Evolutionary conservation across 768 basidiomycete species (phyloP), one percentile per base, ranked within the genome.

Genomic region (Lyophyllum atratum): DNA sequence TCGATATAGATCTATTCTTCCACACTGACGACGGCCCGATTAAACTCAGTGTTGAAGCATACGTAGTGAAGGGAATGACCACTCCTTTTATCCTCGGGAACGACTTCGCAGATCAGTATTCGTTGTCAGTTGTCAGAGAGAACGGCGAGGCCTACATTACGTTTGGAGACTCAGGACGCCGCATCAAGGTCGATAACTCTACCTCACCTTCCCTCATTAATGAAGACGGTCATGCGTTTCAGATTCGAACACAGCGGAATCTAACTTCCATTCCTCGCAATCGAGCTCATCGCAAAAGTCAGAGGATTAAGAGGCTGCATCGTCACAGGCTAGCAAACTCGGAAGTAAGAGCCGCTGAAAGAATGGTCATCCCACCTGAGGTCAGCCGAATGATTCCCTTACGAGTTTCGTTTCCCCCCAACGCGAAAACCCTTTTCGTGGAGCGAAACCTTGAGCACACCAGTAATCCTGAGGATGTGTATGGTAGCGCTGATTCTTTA

Each of bases 101-200:
- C 43, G 71, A 72, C 40, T 72, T 67, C 37, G 28, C 69, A 1
- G 72, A 74, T 58, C 70, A 73, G 45, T 75, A 73, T 37, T 63
- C 59, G 2, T 49, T 75, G 4, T 72, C 74, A 0, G 40, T 74
- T 1, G 42, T 69, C 2, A n/a, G 68, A 37, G 12, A 62, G 11
- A 48, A 49, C 8, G 7, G 9, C 12, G 45, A 46, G 17, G 24
- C 45, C 3, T 24, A 8, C 21, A 11, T 46, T 9, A 24, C 12
- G 9, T 46, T 46, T 17, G 24, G 22, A 22, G 19, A 46, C 19
- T 22, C 24, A 3, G 24, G 45, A 46, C 21, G 24, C 6, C 22
- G 21, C 8, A 4, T 46, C 12, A 22, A 9, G 17, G 45, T 46
- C 21, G 21, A 22, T 4, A 46, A 28, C 17, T 46, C 45, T 5